Conservation (phyloP, 2,329 filamentous ascomycete genomes). For the Penicillium sp. region DNA sequence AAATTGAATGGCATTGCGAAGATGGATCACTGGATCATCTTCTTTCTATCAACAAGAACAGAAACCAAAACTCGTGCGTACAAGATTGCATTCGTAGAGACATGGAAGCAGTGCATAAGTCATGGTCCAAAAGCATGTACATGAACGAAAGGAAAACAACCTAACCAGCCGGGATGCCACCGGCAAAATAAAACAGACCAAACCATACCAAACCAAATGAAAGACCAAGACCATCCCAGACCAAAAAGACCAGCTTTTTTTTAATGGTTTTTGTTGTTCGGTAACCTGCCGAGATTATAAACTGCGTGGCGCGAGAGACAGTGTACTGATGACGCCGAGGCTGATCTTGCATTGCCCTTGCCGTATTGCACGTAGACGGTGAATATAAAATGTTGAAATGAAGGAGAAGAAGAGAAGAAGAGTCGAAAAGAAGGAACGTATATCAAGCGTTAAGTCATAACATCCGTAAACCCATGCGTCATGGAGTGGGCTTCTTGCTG, state of each 20-base stretch:
- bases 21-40: slow-evolving; percentile 1
- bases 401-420: too few species aligned
- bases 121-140: slow-evolving; percentile 8
- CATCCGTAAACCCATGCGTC: slow-evolving; percentile 33
- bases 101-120: slow-evolving; percentile 13
- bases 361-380: slow-evolving; percentile 7
- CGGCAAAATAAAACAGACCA: neutral
- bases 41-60: slow-evolving; percentile 17
- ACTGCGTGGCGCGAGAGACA: slow-evolving; percentile 13
- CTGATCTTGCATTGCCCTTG: slow-evolving; percentile 12
- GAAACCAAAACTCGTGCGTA: slow-evolving; percentile 14
- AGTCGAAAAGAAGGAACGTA: slow-evolving; percentile 14
- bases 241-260: slow-evolving; percentile 35
- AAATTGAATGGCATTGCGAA: slow-evolving; percentile 9
- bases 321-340: slow-evolving; percentile 9
- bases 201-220: neutral
- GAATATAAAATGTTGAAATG: slow-evolving; percentile 2
- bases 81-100: slow-evolving; percentile 17
- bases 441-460: slow-evolving; percentile 36
- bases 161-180: neutral
- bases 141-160: slow-evolving; percentile 1
- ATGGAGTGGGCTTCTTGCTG: too few species aligned
- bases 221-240: slow-evolving; percentile 9
- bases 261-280: slow-evolving; percentile 19
- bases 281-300: slow-evolving; percentile 18